Percentiles rank a stretch among this genome's conserved stretches.
Conservation (phyloP, 371 early-diverging fungal genomes). For the Mucor piriformis region DNA sequence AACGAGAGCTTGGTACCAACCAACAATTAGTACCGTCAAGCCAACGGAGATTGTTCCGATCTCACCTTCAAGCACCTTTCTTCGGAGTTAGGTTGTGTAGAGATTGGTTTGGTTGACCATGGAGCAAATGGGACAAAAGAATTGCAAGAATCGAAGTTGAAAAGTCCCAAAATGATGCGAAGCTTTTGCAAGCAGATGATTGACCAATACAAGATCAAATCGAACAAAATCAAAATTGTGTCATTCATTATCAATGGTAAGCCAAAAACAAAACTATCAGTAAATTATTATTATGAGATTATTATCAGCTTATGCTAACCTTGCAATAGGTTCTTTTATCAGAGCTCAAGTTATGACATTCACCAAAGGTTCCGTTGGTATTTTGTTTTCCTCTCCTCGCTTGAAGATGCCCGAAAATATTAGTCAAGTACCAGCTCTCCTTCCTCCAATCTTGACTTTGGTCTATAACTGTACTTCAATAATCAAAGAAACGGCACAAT, state of each 20-base stretch:
- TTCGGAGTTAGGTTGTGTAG: constrained; percentile 3
- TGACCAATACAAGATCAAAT: constrained; percentile 2
- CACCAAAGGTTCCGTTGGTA: constrained; percentile 11
- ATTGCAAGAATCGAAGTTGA: constrained; percentile 7
- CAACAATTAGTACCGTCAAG: background rate
- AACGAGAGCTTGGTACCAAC: constrained; percentile 5
- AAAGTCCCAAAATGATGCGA: constrained; percentile 4
- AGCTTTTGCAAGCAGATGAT: constrained; percentile 6
- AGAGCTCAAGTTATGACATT: constrained; percentile 12
- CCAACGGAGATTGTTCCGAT: constrained; percentile 1
- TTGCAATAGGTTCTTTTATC: constrained; percentile 13
- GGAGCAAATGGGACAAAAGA: constrained; percentile 10
- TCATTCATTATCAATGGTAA: constrained; percentile 9
- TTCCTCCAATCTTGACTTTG: constrained; percentile 4
- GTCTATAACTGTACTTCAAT: constrained; percentile 15
- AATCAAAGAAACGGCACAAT: constrained; percentile 13
- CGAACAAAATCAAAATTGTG: constrained; percentile 2
- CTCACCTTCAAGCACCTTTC: constrained; percentile 6
- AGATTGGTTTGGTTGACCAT: constrained; percentile 7
- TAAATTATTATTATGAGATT: background rate
- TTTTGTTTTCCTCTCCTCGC: constrained; percentile 13
- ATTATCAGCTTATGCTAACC: constrained; percentile 9
- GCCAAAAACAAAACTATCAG: background rate
- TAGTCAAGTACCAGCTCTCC: constrained; percentile 4
- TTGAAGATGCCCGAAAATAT: constrained; percentile 17